Conservation (phyloP, 176 grass and related monocot genomes). For the sorghum (Sorghum bicolor) region Sorghum_bicolor_NCBIv3 NC_012872.2:60164501-60165000, state of each 20-base stretch:
- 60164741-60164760: slow-evolving; percentile 33
- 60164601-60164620: slow-evolving; percentile 91
- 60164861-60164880: slow-evolving; percentile 83
- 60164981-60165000: neutral
- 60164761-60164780: slow-evolving; percentile 86
- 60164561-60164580: slow-evolving; percentile 54
- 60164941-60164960: slow-evolving; percentile 40
- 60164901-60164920: slow-evolving; percentile 83
- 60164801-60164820: slow-evolving; percentile 67
- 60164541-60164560: slow-evolving; percentile 30
- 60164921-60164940: slow-evolving; percentile 92
- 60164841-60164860: slow-evolving; percentile 64
- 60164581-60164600: slow-evolving; percentile 65
- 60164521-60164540: slow-evolving; percentile 4
- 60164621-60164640: slow-evolving; percentile 95
- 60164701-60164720: no score
- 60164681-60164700: neutral
- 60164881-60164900: slow-evolving; percentile 95
- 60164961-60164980: slow-evolving; percentile 2
- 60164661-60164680: slow-evolving; percentile 69
- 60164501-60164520: neutral
- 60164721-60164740: slow-evolving; percentile 7
- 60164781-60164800: slow-evolving; percentile 80
- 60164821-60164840: slow-evolving; percentile 84
- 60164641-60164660: slow-evolving; percentile 85